Evolutionary conservation across 2,329 filamentous ascomycete genomes (phyloP).

Genomic region (Thyridium curvatum): DNA sequence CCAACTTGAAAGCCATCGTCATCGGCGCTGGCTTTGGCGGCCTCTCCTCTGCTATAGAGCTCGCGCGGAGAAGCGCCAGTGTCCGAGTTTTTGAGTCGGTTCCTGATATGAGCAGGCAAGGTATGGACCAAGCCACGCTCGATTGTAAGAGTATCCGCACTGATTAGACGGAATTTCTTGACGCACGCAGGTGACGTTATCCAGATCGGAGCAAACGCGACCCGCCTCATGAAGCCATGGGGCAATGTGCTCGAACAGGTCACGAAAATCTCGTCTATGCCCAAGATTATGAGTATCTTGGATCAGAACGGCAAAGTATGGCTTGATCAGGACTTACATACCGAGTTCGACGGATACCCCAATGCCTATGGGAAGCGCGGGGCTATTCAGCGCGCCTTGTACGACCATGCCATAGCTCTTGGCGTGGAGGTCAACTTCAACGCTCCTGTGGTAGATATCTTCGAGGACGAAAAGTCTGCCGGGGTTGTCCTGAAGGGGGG

Average conservation of each 20-base stretch:
- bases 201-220: conserved; percentile 1
- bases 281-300: neutral
- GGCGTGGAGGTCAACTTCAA: conserved; percentile 1
- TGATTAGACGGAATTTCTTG: no score
- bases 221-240: neutral
- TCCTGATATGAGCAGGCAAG: no score
- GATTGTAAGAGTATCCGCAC: no score
- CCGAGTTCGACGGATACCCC: conserved; percentile 2
- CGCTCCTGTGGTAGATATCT: neutral
- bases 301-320: neutral
- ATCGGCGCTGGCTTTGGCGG: no score
- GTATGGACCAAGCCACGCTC: no score
- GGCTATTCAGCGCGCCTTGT: neutral
- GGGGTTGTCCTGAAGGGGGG: neutral
- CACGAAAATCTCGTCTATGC: neutral
- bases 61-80: no score
- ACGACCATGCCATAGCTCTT: conserved; percentile 1
- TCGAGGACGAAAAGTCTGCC: no score
- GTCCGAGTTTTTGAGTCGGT: no score
- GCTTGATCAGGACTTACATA: neutral
- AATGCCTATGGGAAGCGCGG: conserved; percentile 1
- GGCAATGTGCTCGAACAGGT: conserved; percentile 1
- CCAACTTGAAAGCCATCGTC: no score
- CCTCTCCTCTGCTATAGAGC: no score
- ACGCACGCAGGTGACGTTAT: conserved; percentile 1